Evolutionary conservation across 257 asterid species (phyloP).

Genomic region (Marsdenia floribunda): DNA sequence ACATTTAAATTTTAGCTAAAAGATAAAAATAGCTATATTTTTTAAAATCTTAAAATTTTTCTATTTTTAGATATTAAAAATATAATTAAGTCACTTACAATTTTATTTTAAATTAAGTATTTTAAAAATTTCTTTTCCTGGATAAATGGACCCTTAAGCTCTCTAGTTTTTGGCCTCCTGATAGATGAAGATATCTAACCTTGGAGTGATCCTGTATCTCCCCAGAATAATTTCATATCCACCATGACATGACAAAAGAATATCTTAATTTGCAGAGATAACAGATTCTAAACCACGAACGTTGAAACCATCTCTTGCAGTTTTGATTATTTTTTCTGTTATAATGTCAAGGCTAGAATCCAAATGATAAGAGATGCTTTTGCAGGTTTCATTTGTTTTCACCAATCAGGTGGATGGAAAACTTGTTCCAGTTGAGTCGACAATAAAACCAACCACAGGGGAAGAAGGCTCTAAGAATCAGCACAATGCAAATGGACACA

Average conservation of each 20-base stretch:
- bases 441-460: conserved; percentile 28
- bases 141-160: not conserved
- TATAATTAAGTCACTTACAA: too few relatives aligned
- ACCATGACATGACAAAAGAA: not conserved
- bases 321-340: conserved; percentile 1
- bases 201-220: not conserved
- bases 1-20: too few relatives aligned
- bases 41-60: too few relatives aligned
- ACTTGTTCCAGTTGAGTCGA: conserved; percentile 80
- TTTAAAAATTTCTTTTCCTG: too few relatives aligned
- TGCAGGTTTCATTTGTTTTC: conserved; percentile 92
- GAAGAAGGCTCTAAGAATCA: conserved; percentile 31
- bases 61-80: too few relatives aligned
- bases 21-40: too few relatives aligned
- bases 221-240: not conserved
- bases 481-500: conserved; percentile 28
- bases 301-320: not conserved
- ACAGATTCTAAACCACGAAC: conserved; percentile 5
- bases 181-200: not conserved
- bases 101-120: too few relatives aligned
- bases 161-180: not conserved
- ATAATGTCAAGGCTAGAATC: conserved; percentile 1
- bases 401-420: conserved; percentile 89
- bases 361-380: not conserved
- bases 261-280: not conserved